Conservation (phyloP, 2,329 filamentous ascomycete species). For the Nigrospora osmanthi region DNA sequence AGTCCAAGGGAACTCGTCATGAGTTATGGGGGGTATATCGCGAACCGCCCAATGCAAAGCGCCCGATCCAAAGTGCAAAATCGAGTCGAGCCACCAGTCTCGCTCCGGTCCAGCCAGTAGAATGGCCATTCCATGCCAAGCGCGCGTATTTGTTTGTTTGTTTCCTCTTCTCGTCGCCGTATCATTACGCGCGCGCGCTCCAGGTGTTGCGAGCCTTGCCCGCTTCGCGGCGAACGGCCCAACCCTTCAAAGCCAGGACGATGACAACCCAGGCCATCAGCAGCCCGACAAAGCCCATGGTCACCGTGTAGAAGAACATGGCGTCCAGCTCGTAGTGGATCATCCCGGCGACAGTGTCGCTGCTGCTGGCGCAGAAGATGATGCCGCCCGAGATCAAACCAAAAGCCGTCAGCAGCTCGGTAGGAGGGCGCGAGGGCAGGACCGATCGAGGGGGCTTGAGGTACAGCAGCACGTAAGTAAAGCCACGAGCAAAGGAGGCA, state of each 20-base stretch:
- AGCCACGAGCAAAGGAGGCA: constrained; percentile 67
- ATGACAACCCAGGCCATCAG: constrained; percentile 80
- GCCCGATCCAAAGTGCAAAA: background rate
- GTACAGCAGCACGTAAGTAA: constrained; percentile 76
- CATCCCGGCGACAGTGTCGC: constrained; percentile 70
- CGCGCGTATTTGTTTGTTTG: background rate
- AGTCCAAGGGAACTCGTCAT: background rate
- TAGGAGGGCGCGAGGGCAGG: constrained; percentile 77
- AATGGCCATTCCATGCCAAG: background rate
- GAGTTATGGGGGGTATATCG: background rate
- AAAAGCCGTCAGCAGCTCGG: constrained; percentile 81
- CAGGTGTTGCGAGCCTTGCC: constrained; percentile 9
- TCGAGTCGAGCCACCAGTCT: background rate
- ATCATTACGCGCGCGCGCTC: constrained; percentile 9
- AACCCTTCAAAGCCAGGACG: constrained; percentile 77
- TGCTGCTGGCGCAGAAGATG: constrained; percentile 85
- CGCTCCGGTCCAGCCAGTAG: background rate
- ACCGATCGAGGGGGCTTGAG: constrained; percentile 73
- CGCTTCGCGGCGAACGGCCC: constrained; percentile 54
- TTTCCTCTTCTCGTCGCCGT: background rate
- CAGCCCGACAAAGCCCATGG: constrained; percentile 73
- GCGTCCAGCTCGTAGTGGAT: constrained; percentile 71
- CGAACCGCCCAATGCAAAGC: background rate
- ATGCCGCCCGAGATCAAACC: constrained; percentile 81
- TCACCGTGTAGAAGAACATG: constrained; percentile 90